These are phyloP conservation scores for Mycena citricolor DNA, from an alignment of 1,284 basidiomycete genomes.

Conservation along the genomic window DNA sequence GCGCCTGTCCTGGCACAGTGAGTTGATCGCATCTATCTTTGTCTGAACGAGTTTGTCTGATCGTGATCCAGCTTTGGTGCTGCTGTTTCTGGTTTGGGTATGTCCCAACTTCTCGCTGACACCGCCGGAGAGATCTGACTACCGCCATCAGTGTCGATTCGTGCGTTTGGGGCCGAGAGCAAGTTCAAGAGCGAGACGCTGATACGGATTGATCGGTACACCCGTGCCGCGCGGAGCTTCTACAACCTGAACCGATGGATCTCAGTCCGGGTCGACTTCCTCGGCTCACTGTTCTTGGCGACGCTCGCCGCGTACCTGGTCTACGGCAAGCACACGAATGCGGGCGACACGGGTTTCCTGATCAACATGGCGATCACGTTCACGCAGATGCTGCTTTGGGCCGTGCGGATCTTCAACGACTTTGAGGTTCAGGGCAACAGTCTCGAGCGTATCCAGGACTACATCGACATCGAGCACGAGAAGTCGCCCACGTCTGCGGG, in stretches of 20 bases:
- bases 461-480: slow-evolving; percentile 74
- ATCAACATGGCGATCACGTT: slow-evolving; percentile 58
- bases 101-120: slow-evolving; percentile 21
- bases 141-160: slow-evolving; percentile 51
- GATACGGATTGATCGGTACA: slow-evolving; percentile 47
- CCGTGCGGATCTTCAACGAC: slow-evolving; percentile 45
- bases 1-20: slow-evolving; percentile 66
- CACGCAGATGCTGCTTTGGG: slow-evolving; percentile 52
- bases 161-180: slow-evolving; percentile 56
- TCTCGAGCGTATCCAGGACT: slow-evolving; percentile 75
- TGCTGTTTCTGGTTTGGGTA: slow-evolving; percentile 65
- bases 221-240: slow-evolving; percentile 45
- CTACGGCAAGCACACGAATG: slow-evolving; percentile 39
- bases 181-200: slow-evolving; percentile 47
- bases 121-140: slow-evolving; percentile 1
- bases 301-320: slow-evolving; percentile 54
- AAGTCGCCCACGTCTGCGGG: slow-evolving; percentile 47
- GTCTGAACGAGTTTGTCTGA: background rate
- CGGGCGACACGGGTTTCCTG: slow-evolving; percentile 55
- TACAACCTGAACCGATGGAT: slow-evolving; percentile 65
- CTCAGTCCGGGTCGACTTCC: slow-evolving; percentile 48
- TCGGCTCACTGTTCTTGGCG: slow-evolving; percentile 54
- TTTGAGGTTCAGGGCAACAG: slow-evolving; percentile 61
- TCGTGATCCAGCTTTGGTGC: slow-evolving; percentile 51
- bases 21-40: slow-evolving; percentile 15